Evolutionary conservation across 768 basidiomycete species (phyloP), one percentile per base, ranked within the genome.

Genomic region (Psilocybe sp.): DNA sequence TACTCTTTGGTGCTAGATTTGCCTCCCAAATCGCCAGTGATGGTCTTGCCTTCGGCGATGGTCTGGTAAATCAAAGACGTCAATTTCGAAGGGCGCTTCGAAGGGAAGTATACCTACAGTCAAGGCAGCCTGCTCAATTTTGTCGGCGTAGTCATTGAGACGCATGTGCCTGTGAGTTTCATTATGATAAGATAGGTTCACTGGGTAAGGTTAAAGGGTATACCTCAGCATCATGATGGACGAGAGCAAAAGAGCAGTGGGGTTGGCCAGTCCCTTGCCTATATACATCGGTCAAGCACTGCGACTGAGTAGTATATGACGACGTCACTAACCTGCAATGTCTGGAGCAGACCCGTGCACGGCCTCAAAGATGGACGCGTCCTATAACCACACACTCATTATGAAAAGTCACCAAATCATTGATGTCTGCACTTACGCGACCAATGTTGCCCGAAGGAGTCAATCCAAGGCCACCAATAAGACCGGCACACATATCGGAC

Each of bases 311-410:
- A 39, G 19, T 19, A 38, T 33, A 28, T 33, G 32, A 42, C 12
- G 10, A 45, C 36, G 20, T 10, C 6, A 71, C 75, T 64, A 73
- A 75, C 92, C 95, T 57, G 92, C 96, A 65, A 98, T 99, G 69
- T 98, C 97, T n/a, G 97, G 96, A 6, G 97, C 97, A 15, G 95
- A 98, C 49, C 97, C 97, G 71, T 99, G 97, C 10, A 99, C 97
- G 54, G 97, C 97, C 74, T 99, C 97, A 60, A 98, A 99, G 69
- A 99, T 99, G 48, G 95, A 98, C 33, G 97, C 97, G 69, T 98
- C 94, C 89, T 93, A 56, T 20, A 49, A 28, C 23, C 14, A 52
- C 51, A 35, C 32, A 60, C 48, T 44, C 38, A 50, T 12, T 18
- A 20, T 11, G 19, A n/a, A 34, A 15, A 11, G 10, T 33, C 16